Percentiles rank a stretch among this genome's conserved stretches.
Conservation (phyloP, 2,329 filamentous ascomycete genomes). For the Colletotrichum karsti region DNA sequence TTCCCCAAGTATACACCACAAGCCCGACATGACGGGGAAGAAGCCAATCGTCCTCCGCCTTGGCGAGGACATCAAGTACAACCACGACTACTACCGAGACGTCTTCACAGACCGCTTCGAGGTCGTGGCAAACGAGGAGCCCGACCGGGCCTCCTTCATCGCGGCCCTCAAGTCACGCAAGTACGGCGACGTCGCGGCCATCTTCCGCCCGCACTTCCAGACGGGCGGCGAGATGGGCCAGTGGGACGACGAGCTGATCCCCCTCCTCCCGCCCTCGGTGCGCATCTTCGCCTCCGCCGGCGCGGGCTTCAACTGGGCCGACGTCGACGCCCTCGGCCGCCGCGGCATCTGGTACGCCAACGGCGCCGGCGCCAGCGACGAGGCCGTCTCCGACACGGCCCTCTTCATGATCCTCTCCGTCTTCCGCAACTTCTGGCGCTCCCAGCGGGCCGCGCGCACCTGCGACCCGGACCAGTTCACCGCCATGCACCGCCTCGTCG, state of each 20-base stretch:
- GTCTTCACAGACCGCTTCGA: constrained; percentile 48
- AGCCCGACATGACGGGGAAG: background rate
- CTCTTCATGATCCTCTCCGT: constrained; percentile 52
- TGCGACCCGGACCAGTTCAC: constrained; percentile 46
- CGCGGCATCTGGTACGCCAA: constrained; percentile 52
- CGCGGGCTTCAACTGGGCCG: constrained; percentile 71
- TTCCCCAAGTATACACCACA: background rate
- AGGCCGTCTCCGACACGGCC: constrained; percentile 52
- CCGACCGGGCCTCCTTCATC: constrained; percentile 47
- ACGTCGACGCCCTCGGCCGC: constrained; percentile 53
- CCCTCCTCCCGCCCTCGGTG: constrained; percentile 59
- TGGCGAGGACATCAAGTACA: constrained; percentile 57
- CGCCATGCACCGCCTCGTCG: constrained; percentile 52
- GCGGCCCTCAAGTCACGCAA: constrained; percentile 47
- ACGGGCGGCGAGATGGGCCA: constrained; percentile 71
- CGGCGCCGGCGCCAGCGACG: constrained; percentile 49
- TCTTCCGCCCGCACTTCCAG: constrained; percentile 67
- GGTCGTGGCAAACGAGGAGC: constrained; percentile 46
- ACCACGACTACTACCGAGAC: constrained; percentile 48
- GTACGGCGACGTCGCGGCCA: constrained; percentile 42
- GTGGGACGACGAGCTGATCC: constrained; percentile 66
- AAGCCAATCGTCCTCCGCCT: constrained; percentile 50
- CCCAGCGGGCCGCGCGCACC: constrained; percentile 54
- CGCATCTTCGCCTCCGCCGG: constrained; percentile 69
- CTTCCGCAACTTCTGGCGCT: constrained; percentile 60